Conservation (phyloP, 169 alveolate species). For the Plasmodium gallinaceum region DNA sequence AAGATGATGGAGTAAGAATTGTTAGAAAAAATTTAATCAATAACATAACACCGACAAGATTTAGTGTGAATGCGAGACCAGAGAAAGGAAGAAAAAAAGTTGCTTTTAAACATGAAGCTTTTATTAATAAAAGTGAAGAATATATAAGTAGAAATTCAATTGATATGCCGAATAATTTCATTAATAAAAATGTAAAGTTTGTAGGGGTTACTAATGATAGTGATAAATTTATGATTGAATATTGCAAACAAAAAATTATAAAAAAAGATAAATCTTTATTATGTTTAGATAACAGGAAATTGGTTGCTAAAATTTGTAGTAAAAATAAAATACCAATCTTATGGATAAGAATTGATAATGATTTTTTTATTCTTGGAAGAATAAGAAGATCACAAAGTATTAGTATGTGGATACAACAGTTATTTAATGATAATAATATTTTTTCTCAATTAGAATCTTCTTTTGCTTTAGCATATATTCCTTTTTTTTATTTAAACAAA, state of each 20-base stretch:
- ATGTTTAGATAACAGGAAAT: slow-evolving; percentile 87
- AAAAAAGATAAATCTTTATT: slow-evolving; percentile 77
- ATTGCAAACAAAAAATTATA: slow-evolving; percentile 78
- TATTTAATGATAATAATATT: slow-evolving; percentile 85
- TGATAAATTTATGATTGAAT: slow-evolving; percentile 80
- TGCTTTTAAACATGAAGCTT: slow-evolving; percentile 71
- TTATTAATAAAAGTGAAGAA: slow-evolving; percentile 29
- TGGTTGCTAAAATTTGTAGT: slow-evolving; percentile 90
- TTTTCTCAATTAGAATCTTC: slow-evolving; percentile 88
- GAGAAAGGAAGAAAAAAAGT: slow-evolving; percentile 87
- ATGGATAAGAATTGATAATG: slow-evolving; percentile 89
- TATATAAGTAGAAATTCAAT: slow-evolving; percentile 4
- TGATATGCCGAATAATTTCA: slow-evolving; percentile 14
- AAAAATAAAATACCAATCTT: slow-evolving; percentile 87
- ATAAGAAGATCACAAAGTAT: slow-evolving; percentile 86
- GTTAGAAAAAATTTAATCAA: slow-evolving; percentile 78
- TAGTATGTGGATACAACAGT: slow-evolving; percentile 92
- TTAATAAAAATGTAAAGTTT: slow-evolving; percentile 74
- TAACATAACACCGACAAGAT: slow-evolving; percentile 76
- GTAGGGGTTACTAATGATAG: slow-evolving; percentile 79
- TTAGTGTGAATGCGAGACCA: slow-evolving; percentile 87
- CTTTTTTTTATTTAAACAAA: slow-evolving; percentile 64
- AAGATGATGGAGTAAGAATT: slow-evolving; percentile 86
- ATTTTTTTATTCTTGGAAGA: slow-evolving; percentile 83
- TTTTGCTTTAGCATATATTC: slow-evolving; percentile 72